phyloP scores from a whole-genome alignment of 1,284 basidiomycete species.

The Papiliotrema laurentii region DNA sequence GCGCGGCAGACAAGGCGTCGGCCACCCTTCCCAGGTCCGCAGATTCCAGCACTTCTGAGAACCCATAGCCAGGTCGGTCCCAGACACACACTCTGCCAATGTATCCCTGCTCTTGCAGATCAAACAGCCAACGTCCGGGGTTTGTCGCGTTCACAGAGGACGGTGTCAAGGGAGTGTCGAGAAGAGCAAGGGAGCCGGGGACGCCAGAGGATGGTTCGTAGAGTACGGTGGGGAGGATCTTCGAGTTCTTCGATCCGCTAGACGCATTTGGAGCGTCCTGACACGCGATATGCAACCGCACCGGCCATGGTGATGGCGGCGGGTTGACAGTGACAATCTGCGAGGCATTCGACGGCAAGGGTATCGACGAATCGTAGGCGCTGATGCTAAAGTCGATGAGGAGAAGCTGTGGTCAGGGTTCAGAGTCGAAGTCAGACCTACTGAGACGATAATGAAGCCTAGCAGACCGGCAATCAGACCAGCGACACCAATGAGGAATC shows the following conservation, averaged over 20 bases:
- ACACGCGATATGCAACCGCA: slow-evolving; percentile 37
- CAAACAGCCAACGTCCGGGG: slow-evolving; percentile 39
- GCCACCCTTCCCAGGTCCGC: slow-evolving; percentile 35
- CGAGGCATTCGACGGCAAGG: slow-evolving; percentile 25
- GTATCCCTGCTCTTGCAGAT: slow-evolving; percentile 32
- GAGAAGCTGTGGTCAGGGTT: slow-evolving; percentile 24
- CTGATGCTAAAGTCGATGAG: slow-evolving; percentile 38
- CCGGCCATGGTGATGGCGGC: slow-evolving; percentile 24
- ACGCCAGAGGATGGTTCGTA: slow-evolving; percentile 42
- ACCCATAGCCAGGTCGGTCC: slow-evolving; percentile 45
- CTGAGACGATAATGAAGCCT: slow-evolving; percentile 29
- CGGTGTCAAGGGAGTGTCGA: slow-evolving; percentile 24
- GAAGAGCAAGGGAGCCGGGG: slow-evolving; percentile 36
- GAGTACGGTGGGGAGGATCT: slow-evolving; percentile 29
- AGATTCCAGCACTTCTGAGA: slow-evolving; percentile 30
- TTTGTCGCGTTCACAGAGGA: slow-evolving; percentile 13
- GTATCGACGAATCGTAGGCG: slow-evolving; percentile 34
- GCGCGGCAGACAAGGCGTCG: slow-evolving; percentile 29
- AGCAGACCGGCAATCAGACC: slow-evolving; percentile 35
- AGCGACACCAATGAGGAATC: slow-evolving; percentile 24
- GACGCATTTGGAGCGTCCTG: slow-evolving; percentile 22
- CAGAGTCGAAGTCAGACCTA: slow-evolving; percentile 13
- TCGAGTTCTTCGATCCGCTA: neutral
- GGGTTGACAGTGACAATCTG: slow-evolving; percentile 27
- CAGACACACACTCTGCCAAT: slow-evolving; percentile 39